Evolutionary conservation across 23 red algal species (phyloP).

Genomic region (Gracilariopsis chorda): DNA sequence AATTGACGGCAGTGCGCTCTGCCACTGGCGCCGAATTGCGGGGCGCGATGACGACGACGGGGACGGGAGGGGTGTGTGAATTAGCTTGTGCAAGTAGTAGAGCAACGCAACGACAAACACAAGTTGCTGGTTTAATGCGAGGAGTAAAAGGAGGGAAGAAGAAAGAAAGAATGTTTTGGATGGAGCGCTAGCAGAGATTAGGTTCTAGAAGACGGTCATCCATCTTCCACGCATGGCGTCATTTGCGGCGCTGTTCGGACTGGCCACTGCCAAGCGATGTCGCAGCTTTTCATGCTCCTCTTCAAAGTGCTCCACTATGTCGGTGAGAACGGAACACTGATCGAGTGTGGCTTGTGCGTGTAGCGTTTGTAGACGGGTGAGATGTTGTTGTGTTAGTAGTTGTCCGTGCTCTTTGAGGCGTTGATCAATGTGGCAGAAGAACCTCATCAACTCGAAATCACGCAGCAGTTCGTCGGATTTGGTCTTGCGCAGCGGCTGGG

Average conservation of each 20-base stretch:
- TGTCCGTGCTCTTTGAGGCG: slow-evolving; percentile 5
- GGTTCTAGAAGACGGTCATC: slow-evolving; percentile 4
- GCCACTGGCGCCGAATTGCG: no score
- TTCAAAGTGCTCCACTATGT: slow-evolving; percentile 49
- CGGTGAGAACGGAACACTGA: slow-evolving; percentile 2
- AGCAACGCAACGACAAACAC: no score
- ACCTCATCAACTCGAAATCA: slow-evolving; percentile 46
- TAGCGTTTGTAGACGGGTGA: slow-evolving; percentile 23
- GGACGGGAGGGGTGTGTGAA: no score
- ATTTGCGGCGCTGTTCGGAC: slow-evolving; percentile 20
- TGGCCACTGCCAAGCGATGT: slow-evolving; percentile 14
- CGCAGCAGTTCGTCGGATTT: slow-evolving; percentile 44
- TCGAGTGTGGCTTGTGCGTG: slow-evolving; percentile 32
- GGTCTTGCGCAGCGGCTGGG: background rate
- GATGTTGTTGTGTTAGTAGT: background rate
- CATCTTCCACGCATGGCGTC: background rate
- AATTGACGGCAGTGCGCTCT: no score
- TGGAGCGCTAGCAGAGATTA: no score
- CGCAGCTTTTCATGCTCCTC: slow-evolving; percentile 23
- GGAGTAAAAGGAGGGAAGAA: no score
- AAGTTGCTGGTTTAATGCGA: no score
- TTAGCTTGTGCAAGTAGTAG: no score
- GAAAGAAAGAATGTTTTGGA: no score
- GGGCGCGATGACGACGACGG: no score
- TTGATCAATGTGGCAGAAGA: slow-evolving; percentile 23